Conservation (phyloP, 345 rosid species). For the Turnera subulata region DNA sequence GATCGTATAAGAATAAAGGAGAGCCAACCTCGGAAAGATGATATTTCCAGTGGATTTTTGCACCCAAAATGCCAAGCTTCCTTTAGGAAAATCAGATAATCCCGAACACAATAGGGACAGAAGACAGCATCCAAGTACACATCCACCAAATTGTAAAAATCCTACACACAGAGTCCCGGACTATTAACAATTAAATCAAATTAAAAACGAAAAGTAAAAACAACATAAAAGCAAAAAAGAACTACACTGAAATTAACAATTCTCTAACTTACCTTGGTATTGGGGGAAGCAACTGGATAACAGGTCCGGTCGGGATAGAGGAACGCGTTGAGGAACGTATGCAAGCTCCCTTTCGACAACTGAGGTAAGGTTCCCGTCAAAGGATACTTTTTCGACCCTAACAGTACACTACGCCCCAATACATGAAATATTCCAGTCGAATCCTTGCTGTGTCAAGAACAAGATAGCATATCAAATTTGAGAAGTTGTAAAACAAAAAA, state of each 20-base stretch:
- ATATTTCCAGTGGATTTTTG: conserved; percentile 71
- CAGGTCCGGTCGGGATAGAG: conserved; percentile 98
- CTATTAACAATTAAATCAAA: conserved; percentile 3
- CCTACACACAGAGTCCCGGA: conserved; percentile 40
- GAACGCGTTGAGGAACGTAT: conserved; percentile 91
- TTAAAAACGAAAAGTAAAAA: too few relatives aligned
- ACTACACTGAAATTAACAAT: neutral
- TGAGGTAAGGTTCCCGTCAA: conserved; percentile 97
- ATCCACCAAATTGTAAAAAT: conserved; percentile 92
- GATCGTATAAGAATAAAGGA: neutral
- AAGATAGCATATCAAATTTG: conserved; percentile 10
- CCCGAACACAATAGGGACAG: conserved; percentile 93
- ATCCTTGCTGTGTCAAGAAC: conserved; percentile 56
- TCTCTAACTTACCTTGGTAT: conserved; percentile 62
- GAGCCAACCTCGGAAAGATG: conserved; percentile 74
- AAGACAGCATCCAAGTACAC: conserved; percentile 97
- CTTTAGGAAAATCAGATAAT: conserved; percentile 83
- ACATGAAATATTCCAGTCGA: conserved; percentile 98
- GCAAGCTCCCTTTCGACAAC: conserved; percentile 83
- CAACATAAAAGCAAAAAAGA: too few relatives aligned
- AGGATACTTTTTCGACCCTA: conserved; percentile 95
- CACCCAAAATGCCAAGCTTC: conserved; percentile 99
- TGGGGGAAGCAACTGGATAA: conserved; percentile 97
- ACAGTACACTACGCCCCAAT: conserved; percentile 89
- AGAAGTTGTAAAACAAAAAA: too few relatives aligned